phyloP scores from a whole-genome alignment of 192 early-diverging fungal genomes.

The Podila epigama region DNA sequence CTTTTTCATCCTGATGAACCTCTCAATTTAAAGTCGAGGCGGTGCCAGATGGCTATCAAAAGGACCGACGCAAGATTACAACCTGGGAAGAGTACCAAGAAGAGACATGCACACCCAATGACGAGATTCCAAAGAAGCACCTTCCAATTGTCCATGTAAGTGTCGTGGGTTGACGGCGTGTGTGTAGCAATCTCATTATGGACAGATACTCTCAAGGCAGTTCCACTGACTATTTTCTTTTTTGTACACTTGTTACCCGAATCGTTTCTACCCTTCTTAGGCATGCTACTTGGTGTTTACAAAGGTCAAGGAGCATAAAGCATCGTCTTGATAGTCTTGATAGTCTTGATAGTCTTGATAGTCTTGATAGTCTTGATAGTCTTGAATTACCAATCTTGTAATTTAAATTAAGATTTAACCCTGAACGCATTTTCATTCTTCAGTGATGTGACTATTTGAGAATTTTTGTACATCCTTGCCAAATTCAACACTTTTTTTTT shows the following conservation, averaged over 20 bases:
- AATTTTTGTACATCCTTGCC: too few relatives aligned
- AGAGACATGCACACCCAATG: slow-evolving; percentile 49
- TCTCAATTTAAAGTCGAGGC: slow-evolving; percentile 57
- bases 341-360: too few relatives aligned
- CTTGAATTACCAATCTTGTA: too few relatives aligned
- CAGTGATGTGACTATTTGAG: too few relatives aligned
- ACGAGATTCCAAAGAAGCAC: slow-evolving; percentile 40
- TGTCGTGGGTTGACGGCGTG: neutral
- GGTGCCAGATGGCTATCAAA: slow-evolving; percentile 72
- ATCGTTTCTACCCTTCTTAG: slow-evolving; percentile 8
- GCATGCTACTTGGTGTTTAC: slow-evolving; percentile 57
- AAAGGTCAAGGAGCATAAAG: slow-evolving; percentile 49
- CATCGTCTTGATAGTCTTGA: too few relatives aligned
- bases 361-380: too few relatives aligned
- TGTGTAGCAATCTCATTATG: neutral
- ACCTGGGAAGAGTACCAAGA: slow-evolving; percentile 38
- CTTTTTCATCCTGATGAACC: neutral
- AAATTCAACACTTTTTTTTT: too few relatives aligned
- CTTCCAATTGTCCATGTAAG: slow-evolving; percentile 68
- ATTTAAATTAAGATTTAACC: too few relatives aligned
- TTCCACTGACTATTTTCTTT: slow-evolving; percentile 1
- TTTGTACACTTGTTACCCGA: neutral
- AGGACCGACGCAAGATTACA: slow-evolving; percentile 54
- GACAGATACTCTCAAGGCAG: neutral
- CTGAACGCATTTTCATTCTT: too few relatives aligned